These are phyloP conservation scores for Chalciporus chontae DNA, from an alignment of 768 basidiomycete species.

Conservation along the genomic window DNA sequence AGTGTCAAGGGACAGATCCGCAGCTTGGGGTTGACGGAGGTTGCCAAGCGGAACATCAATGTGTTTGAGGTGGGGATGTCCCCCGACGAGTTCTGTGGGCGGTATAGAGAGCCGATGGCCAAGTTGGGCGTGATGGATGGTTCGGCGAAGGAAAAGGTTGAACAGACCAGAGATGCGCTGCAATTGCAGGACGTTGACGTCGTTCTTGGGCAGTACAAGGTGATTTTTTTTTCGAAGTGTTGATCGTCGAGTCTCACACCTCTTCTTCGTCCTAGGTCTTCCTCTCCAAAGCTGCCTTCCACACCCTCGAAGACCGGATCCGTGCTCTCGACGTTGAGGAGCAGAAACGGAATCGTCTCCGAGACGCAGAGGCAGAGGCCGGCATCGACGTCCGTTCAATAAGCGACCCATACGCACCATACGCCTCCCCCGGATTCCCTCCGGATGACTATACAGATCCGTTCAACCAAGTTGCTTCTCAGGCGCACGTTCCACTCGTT, in stretches of 20 bases:
- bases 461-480: conserved; percentile 50
- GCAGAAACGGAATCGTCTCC: conserved; percentile 73
- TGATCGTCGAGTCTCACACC: conserved; percentile 5
- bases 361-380: conserved; percentile 71
- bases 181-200: conserved; percentile 66
- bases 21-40: conserved; percentile 73
- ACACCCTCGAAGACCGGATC: conserved; percentile 81
- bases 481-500: conserved; percentile 79
- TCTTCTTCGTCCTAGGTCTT: conserved; percentile 62
- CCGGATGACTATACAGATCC: conserved; percentile 50
- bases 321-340: conserved; percentile 84
- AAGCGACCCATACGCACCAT: conserved; percentile 77
- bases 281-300: conserved; percentile 83
- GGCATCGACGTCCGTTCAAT: conserved; percentile 56
- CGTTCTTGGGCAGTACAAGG: conserved; percentile 82
- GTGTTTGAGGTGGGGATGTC: conserved; percentile 85
- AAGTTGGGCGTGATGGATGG: conserved; percentile 58
- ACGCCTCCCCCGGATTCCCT: conserved; percentile 47
- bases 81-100: conserved; percentile 78
- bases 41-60: conserved; percentile 61
- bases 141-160: conserved; percentile 54
- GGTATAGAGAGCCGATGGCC: conserved; percentile 71
- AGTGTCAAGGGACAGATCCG: conserved; percentile 91
- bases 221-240: conserved; percentile 25
- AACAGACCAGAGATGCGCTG: conserved; percentile 54